These are phyloP conservation scores for Takashimella koratensis DNA, from an alignment of 1,284 basidiomycete species.

Conservation along the genomic window DNA sequence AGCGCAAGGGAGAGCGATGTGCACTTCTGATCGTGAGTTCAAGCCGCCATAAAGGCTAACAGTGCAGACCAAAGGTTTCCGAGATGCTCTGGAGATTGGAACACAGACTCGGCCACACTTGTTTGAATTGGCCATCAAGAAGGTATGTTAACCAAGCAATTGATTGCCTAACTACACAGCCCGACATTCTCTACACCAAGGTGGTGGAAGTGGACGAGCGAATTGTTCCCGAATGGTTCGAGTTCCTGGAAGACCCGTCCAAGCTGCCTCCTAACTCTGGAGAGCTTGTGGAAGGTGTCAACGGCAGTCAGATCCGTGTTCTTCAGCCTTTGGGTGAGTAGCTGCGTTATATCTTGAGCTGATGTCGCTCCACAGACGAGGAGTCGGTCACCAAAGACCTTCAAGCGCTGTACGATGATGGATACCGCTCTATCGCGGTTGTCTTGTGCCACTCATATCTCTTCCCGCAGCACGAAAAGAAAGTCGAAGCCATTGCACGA, in stretches of 20 bases:
- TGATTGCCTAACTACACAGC: conserved; percentile 54
- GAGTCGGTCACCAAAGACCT: conserved; percentile 15
- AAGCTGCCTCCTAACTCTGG: too few species aligned
- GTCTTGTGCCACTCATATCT: conserved; percentile 24
- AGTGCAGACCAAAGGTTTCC: conserved; percentile 50
- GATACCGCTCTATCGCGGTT: conserved; percentile 24
- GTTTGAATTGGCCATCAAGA: conserved; percentile 48
- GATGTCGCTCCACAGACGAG: conserved; percentile 60
- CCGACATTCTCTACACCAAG: conserved; percentile 53
- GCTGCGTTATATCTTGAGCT: too few species aligned
- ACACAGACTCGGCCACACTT: conserved; percentile 45
- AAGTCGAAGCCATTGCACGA: conserved; percentile 7
- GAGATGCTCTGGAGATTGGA: conserved; percentile 48
- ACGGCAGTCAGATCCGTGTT: conserved; percentile 87
- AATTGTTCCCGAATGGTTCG: too few species aligned
- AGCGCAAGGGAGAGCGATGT: conserved; percentile 87
- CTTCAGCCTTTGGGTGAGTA: conserved; percentile 65
- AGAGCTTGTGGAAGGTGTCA: conserved; percentile 70
- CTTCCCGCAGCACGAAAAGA: conserved; percentile 6
- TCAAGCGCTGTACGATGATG: conserved; percentile 16
- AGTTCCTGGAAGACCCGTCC: too few species aligned
- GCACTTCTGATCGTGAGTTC: conserved; percentile 67
- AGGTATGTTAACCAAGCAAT: conserved; percentile 15
- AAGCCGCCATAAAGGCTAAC: conserved; percentile 60
- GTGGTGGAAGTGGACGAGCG: conserved; percentile 55